These are phyloP conservation scores for Scheffersomyces titani DNA, from an alignment of 1,139 yeast species.

Conservation along the genomic window DNA sequence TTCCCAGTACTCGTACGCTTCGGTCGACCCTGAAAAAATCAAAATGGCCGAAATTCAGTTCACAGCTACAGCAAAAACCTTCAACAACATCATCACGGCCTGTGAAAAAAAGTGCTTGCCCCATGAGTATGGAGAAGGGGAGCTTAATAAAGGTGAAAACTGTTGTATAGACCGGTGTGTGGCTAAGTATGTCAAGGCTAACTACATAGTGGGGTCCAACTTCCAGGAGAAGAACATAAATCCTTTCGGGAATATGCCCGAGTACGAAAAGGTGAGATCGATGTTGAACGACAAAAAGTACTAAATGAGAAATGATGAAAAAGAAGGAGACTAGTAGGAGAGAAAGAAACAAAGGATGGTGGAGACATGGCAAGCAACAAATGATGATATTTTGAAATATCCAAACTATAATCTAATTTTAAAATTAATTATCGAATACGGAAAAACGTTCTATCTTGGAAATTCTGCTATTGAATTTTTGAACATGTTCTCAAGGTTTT, in stretches of 20 bases:
- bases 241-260: conserved; percentile 40
- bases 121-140: conserved; percentile 74
- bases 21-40: conserved; percentile 67
- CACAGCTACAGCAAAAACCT: conserved; percentile 69
- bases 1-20: conserved; percentile 42
- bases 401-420: background rate
- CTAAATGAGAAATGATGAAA: background rate
- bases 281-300: conserved; percentile 5
- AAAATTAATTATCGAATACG: background rate
- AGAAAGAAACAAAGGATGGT: background rate
- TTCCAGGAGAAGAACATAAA: conserved; percentile 32
- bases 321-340: background rate
- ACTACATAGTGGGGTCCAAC: conserved; percentile 56
- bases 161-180: conserved; percentile 81
- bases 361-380: background rate
- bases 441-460: too few relatives aligned
- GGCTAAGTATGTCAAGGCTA: conserved; percentile 67
- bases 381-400: background rate
- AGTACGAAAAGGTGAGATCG: conserved; percentile 30
- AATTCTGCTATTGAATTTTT: background rate
- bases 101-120: conserved; percentile 76
- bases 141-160: conserved; percentile 74
- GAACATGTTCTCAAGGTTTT: background rate
- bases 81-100: conserved; percentile 55
- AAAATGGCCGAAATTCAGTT: conserved; percentile 75